A percentile compares a stretch with the other conserved stretches of the same genome.
phyloP scores from a whole-genome alignment of 2,329 filamentous ascomycete species.

The Cytospora piceicola region DNA sequence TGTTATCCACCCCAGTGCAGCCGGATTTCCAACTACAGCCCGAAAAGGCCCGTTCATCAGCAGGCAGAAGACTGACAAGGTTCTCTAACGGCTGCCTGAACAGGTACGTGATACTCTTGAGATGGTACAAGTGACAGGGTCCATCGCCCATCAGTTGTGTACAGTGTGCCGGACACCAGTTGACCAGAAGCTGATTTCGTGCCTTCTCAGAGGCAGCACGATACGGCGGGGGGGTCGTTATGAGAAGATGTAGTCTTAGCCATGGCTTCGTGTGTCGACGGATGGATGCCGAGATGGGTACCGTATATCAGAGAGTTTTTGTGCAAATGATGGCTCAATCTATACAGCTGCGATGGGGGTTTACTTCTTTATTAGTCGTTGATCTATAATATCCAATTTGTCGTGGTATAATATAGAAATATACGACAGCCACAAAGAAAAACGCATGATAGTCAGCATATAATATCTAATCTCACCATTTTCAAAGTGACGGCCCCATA shows the following conservation, averaged over 20 bases:
- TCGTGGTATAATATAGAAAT: neutral
- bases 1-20: neutral
- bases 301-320: neutral
- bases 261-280: neutral
- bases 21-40: neutral
- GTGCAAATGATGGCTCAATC: neutral
- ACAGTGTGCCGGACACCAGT: neutral
- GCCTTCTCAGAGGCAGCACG: neutral
- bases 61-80: neutral
- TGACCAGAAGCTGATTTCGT: neutral
- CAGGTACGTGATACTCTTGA: slow-evolving; percentile 10
- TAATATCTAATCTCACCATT: neutral
- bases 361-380: no score
- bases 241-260: neutral
- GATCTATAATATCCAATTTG: neutral
- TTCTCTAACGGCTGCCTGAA: slow-evolving; percentile 6
- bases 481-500: neutral
- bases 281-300: neutral
- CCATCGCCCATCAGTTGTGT: neutral
- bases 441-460: neutral
- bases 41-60: neutral
- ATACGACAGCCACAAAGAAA: neutral
- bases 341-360: neutral
- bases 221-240: neutral
- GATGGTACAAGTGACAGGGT: neutral